Evolutionary conservation across 2,329 filamentous ascomycete genomes (phyloP).

Genomic region (Aspergillus sp.): DNA sequence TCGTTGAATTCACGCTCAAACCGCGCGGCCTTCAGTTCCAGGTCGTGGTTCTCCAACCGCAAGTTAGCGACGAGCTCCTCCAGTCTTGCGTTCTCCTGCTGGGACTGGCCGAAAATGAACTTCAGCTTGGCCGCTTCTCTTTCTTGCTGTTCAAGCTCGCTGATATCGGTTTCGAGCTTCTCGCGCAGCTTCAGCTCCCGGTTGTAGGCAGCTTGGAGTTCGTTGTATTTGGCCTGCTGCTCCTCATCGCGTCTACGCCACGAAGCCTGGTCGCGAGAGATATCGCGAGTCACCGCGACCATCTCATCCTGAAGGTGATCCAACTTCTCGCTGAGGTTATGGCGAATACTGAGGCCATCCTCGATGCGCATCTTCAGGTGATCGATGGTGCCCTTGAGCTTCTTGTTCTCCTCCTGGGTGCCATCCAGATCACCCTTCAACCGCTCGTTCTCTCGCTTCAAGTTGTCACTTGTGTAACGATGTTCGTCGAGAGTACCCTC

Average conservation of each 20-base stretch:
- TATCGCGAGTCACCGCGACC: constrained; percentile 71
- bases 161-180: constrained; percentile 59
- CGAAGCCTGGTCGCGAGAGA: constrained; percentile 76
- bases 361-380: constrained; percentile 75
- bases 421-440: constrained; percentile 48
- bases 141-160: constrained; percentile 65
- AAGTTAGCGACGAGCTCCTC: constrained; percentile 53
- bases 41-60: constrained; percentile 59
- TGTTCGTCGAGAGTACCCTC: constrained; percentile 64
- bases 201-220: constrained; percentile 57
- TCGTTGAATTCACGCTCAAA: constrained; percentile 82
- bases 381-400: constrained; percentile 69
- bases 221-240: constrained; percentile 53
- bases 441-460: constrained; percentile 57
- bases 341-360: constrained; percentile 79
- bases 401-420: constrained; percentile 63
- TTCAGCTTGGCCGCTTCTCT: constrained; percentile 75
- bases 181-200: constrained; percentile 65
- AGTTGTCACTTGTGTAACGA: constrained; percentile 57
- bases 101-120: constrained; percentile 68
- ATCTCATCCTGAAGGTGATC: constrained; percentile 85
- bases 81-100: constrained; percentile 62
- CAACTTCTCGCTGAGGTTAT: constrained; percentile 80
- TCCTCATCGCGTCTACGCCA: constrained; percentile 68
- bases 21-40: constrained; percentile 65